Conservation (phyloP, 805 yeast species). For the Zygoascus ofunaensis region DNA sequence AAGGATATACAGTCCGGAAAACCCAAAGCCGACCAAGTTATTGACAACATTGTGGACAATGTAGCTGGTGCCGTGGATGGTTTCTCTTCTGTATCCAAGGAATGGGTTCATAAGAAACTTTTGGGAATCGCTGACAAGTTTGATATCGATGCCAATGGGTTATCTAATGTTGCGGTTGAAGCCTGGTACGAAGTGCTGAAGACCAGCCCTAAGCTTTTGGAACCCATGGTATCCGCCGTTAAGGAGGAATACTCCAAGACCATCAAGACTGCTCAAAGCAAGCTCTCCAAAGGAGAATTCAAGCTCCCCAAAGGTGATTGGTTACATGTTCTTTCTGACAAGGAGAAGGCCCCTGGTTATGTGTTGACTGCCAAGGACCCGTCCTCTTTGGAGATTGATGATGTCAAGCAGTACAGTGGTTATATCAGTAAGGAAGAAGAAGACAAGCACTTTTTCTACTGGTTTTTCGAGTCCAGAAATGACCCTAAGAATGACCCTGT, state of each 20-base stretch:
- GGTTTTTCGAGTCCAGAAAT: conserved; percentile 79
- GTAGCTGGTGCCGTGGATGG: neutral
- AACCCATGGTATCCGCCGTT: conserved; percentile 13
- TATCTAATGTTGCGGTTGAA: conserved; percentile 23
- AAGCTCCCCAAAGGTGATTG: conserved; percentile 12
- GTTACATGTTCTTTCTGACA: conserved; percentile 41
- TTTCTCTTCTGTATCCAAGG: neutral
- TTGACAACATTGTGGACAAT: neutral
- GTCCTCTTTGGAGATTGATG: conserved; percentile 62
- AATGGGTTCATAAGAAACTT: conserved; percentile 1
- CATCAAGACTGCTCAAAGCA: neutral
- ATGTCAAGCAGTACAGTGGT: conserved; percentile 71
- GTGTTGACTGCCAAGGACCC: conserved; percentile 60
- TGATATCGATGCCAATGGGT: conserved; percentile 17
- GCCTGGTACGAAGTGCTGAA: conserved; percentile 26
- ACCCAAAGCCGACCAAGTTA: neutral
- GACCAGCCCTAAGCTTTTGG: conserved; percentile 23
- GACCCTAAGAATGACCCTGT: conserved; percentile 82
- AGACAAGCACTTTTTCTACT: conserved; percentile 89
- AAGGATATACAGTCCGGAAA: neutral
- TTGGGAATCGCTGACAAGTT: conserved; percentile 13
- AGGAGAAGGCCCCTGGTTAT: conserved; percentile 36
- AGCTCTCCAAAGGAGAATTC: neutral
- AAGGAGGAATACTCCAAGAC: conserved; percentile 4
- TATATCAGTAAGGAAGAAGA: conserved; percentile 68